These are phyloP conservation scores for Chytriomyces confervae DNA, from an alignment of 192 early-diverging fungal genomes.

Conservation along the genomic window DNA sequence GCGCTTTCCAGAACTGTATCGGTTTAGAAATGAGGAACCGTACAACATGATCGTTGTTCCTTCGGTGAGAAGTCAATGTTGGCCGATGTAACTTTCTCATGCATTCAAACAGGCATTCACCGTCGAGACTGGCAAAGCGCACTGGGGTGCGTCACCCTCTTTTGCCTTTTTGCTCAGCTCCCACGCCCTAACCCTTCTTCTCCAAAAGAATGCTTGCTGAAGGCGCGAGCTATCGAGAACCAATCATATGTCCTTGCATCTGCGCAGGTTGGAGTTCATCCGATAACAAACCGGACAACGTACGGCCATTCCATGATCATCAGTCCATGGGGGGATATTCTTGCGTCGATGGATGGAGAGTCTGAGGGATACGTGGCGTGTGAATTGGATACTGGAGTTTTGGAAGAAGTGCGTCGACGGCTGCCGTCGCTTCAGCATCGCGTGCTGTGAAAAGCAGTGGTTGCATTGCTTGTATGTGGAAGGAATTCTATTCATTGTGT, in stretches of 20 bases:
- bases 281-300: conserved; percentile 66
- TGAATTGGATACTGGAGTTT: conserved; percentile 3
- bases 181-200: background rate
- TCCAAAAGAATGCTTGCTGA: conserved; percentile 66
- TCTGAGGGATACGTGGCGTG: conserved; percentile 8
- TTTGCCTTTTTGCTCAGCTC: background rate
- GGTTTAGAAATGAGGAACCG: conserved; percentile 34
- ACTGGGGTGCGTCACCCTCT: conserved; percentile 66
- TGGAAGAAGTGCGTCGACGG: conserved; percentile 3
- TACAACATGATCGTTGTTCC: conserved; percentile 44
- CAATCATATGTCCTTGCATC: conserved; percentile 82
- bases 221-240: conserved; percentile 82
- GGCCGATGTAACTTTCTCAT: conserved; percentile 21
- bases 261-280: conserved; percentile 77
- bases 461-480: background rate
- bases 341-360: conserved; percentile 45
- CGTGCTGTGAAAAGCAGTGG: background rate
- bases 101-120: conserved; percentile 83
- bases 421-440: conserved; percentile 15
- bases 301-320: conserved; percentile 85
- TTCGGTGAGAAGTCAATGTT: background rate
- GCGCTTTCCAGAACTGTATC: conserved; percentile 75
- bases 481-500: background rate
- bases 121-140: conserved; percentile 77
- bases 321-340: conserved; percentile 80